These are phyloP conservation scores for Priceomyces haplophilus DNA, from an alignment of 805 yeast species.

Conservation along the genomic window DNA sequence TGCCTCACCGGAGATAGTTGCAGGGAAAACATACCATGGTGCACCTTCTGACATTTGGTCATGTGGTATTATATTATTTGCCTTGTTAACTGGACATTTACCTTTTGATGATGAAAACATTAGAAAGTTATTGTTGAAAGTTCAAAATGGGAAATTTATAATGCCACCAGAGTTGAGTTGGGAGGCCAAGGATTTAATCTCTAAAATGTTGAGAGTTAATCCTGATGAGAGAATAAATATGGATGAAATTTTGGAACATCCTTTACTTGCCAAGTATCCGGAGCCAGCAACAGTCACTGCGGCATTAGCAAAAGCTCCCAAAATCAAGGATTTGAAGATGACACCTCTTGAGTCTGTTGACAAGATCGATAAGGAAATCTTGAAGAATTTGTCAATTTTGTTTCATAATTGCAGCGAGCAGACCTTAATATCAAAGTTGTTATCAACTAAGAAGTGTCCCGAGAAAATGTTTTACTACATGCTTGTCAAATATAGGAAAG, in stretches of 20 bases:
- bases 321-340: conserved; percentile 21
- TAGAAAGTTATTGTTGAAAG: conserved; percentile 65
- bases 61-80: conserved; percentile 80
- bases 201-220: conserved; percentile 63
- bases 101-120: conserved; percentile 85
- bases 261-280: conserved; percentile 65
- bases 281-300: conserved; percentile 21
- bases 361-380: conserved; percentile 70
- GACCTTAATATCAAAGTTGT: conserved; percentile 50
- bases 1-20: conserved; percentile 84
- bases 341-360: conserved; percentile 35
- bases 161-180: conserved; percentile 63
- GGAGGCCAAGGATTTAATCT: conserved; percentile 67
- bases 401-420: conserved; percentile 74
- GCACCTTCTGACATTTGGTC: conserved; percentile 88
- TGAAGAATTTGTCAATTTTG: conserved; percentile 70
- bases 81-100: conserved; percentile 72
- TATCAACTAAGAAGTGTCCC: conserved; percentile 57
- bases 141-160: conserved; percentile 70
- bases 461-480: conserved; percentile 82
- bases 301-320: conserved; percentile 25
- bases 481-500: conserved; percentile 68
- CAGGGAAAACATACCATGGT: conserved; percentile 76
- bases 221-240: conserved; percentile 73
- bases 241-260: conserved; percentile 58